Evolutionary conservation across 139 green algal species (phyloP), one percentile per base, ranked within the genome.

Genomic region (Micromonas pusilla): DNA sequence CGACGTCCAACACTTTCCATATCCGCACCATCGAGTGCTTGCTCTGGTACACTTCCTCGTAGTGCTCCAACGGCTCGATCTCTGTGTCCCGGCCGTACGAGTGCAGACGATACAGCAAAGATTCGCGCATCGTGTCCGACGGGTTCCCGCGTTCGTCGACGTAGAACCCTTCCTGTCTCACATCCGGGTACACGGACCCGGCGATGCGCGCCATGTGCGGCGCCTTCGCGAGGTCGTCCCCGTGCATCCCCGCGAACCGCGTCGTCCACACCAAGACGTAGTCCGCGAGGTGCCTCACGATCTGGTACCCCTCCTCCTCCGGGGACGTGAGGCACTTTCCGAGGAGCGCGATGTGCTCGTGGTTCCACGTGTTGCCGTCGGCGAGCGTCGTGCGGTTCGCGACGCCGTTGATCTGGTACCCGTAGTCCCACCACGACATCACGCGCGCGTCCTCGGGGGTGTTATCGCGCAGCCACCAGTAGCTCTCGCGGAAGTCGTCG

Each of bases 341-440:
- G 20, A 87, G 81, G 20, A 70, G 77, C 23, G 83, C 83, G 20
- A 87, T 87, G 71, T 87, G 83, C 60, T 83, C 84, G 83, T 87
- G 85, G 80, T 87, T 85, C 83, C 83, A 87, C 62, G 83, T 87
- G 65, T 87, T 87, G 9, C 63, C 63, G 45, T 87, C 83, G 39
- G 84, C 83, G 52, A 87, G 71, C 0, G 84, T 73, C 26, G 83
- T 87, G 34, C 83, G 67, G 80, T 87, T 87, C 52, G 57, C 83
- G 63, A 87, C 82, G 20, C 74, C 80, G 5, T 79, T 85, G 70
- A 87, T 87, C 64, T 87, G 83, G 57, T 87, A 87, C 2, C 83
- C 83, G 71, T 87, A 87, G 70, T 87, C 83, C 83, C 83, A 87
- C 83, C 83, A 87, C 25, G 74, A 72, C 83, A 87, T 87, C 30